A percentile compares a stretch with the other conserved stretches of the same genome.
Evolutionary conservation across 1,284 basidiomycete species (phyloP).

Genomic region (Pascua guehoae): DNA sequence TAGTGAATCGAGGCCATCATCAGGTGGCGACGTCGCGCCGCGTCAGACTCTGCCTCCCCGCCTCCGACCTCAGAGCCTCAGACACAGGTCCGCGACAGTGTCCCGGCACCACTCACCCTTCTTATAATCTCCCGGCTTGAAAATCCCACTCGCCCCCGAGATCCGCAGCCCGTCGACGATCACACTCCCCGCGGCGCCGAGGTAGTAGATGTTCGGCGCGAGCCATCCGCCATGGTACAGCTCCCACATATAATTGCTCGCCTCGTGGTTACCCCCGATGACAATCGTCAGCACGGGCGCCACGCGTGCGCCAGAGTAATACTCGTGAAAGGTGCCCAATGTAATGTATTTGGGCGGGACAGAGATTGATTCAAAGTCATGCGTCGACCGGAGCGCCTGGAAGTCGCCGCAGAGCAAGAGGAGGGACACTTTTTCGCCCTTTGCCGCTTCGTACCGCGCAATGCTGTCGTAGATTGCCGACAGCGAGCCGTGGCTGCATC

Average conservation of each 20-base stretch:
- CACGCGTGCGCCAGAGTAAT: constrained; percentile 75
- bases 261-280: constrained; percentile 98
- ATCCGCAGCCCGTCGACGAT: constrained; percentile 82
- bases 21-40: no score
- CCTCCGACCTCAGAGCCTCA: background rate
- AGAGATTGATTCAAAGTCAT: constrained; percentile 85
- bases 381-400: constrained; percentile 74
- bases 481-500: constrained; percentile 90
- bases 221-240: constrained; percentile 95
- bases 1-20: no score
- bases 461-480: constrained; percentile 83
- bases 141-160: constrained; percentile 89
- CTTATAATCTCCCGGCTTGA: constrained; percentile 73
- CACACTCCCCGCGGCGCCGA: constrained; percentile 87
- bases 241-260: constrained; percentile 96
- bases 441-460: constrained; percentile 58
- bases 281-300: constrained; percentile 89
- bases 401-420: constrained; percentile 90
- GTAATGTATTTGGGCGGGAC: constrained; percentile 84
- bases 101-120: constrained; percentile 66
- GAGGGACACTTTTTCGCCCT: constrained; percentile 70
- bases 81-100: no score
- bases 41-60: background rate
- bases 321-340: constrained; percentile 82
- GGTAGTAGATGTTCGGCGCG: constrained; percentile 94